phyloP scores from a whole-genome alignment of 805 yeast species.

The Candida vaughaniae region DNA sequence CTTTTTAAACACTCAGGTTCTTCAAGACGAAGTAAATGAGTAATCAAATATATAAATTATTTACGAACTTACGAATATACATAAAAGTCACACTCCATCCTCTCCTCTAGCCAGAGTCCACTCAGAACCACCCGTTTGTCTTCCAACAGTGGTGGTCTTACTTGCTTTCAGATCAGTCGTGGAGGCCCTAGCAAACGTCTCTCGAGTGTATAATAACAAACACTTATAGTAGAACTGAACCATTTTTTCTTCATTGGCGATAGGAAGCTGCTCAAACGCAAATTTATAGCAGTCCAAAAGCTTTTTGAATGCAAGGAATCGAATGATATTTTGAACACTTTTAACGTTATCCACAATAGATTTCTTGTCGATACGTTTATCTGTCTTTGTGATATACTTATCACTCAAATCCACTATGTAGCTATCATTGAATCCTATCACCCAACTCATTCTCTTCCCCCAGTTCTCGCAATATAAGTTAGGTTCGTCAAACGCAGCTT shows the following conservation, averaged over 20 bases:
- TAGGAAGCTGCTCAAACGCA: background rate
- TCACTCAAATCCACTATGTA: constrained; percentile 69
- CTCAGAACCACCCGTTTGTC: constrained; percentile 73
- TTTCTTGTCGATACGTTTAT: constrained; percentile 23
- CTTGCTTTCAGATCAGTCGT: constrained; percentile 6
- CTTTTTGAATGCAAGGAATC: constrained; percentile 17
- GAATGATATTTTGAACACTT: constrained; percentile 34
- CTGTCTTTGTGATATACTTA: constrained; percentile 54
- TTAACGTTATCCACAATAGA: constrained; percentile 45
- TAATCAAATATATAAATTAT: too few relatives aligned
- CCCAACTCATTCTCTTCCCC: constrained; percentile 93
- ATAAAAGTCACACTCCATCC: too few relatives aligned
- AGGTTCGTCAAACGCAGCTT: constrained; percentile 82
- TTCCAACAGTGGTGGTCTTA: constrained; percentile 35
- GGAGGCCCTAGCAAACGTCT: constrained; percentile 15
- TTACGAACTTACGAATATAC: too few relatives aligned
- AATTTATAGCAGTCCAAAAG: background rate
- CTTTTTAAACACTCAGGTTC: constrained; percentile 68
- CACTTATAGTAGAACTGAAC: constrained; percentile 33
- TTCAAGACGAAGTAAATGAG: constrained; percentile 50
- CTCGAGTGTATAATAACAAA: constrained; percentile 35
- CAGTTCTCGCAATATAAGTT: constrained; percentile 75
- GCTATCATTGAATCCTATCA: constrained; percentile 61
- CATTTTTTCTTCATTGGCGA: background rate
- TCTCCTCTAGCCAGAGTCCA: constrained; percentile 87